These are phyloP conservation scores for Hypoxylon lenormandii DNA, from an alignment of 495 filamentous ascomycete species.

Conservation along the genomic window DNA sequence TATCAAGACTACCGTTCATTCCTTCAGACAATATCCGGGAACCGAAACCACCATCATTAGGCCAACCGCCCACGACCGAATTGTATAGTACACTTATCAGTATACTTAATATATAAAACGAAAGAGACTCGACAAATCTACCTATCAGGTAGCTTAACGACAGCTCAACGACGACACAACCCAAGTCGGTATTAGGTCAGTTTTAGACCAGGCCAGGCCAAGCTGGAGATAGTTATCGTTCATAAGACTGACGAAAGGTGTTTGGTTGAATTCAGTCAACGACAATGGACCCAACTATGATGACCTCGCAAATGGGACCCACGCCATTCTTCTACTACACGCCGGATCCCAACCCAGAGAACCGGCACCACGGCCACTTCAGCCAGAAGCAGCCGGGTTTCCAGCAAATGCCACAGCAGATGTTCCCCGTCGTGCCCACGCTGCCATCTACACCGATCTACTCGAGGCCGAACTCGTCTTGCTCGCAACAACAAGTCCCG, in stretches of 20 bases:
- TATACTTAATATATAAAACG: constrained; percentile 63
- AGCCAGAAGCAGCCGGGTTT: constrained; percentile 78
- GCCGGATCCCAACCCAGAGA: constrained; percentile 78
- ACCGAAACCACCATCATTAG: constrained; percentile 65
- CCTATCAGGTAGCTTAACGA: constrained; percentile 16
- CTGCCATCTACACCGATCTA: constrained; percentile 77
- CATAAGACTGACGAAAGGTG: constrained; percentile 31
- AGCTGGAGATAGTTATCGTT: constrained; percentile 7
- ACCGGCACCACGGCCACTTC: constrained; percentile 84
- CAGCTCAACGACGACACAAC: constrained; percentile 16
- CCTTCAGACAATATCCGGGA: constrained; percentile 54
- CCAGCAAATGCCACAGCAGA: constrained; percentile 57
- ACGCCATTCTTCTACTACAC: constrained; percentile 92
- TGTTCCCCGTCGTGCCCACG: constrained; percentile 65
- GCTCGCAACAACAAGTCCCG: constrained; percentile 70
- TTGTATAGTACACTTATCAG: constrained; percentile 59
- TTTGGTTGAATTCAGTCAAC: constrained; percentile 30
- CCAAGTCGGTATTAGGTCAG: constrained; percentile 38
- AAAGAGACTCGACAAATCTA: constrained; percentile 40
- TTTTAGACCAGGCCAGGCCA: constrained; percentile 12
- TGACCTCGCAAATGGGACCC: constrained; percentile 73
- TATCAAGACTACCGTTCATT: constrained; percentile 62
- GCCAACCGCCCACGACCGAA: constrained; percentile 55
- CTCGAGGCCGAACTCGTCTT: constrained; percentile 75
- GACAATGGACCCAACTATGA: constrained; percentile 62